These are phyloP conservation scores for Cercospora sp. DNA, from an alignment of 2,329 filamentous ascomycete genomes.

Conservation along the genomic window DNA sequence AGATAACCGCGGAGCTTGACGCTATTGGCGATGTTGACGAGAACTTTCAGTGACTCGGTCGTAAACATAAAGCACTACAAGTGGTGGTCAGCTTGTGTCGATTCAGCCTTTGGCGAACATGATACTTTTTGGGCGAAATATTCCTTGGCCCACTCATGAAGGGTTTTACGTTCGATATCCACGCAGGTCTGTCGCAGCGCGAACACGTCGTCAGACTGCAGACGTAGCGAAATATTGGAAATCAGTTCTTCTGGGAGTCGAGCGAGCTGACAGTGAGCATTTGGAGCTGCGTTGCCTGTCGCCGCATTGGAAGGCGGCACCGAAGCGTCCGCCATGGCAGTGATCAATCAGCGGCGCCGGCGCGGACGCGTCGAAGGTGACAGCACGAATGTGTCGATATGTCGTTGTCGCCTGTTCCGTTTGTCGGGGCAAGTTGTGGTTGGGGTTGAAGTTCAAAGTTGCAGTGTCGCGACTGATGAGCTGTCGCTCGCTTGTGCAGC, in stretches of 20 bases:
- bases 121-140: constrained; percentile 22
- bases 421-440: not conserved
- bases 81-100: not conserved
- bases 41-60: constrained; percentile 30
- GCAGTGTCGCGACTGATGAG: constrained; percentile 2
- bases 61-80: constrained; percentile 21
- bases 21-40: constrained; percentile 31
- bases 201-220: constrained; percentile 34
- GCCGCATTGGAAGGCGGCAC: not conserved
- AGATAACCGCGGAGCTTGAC: constrained; percentile 29
- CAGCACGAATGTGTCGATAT: not conserved
- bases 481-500: constrained; percentile 1
- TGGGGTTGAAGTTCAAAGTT: not conserved
- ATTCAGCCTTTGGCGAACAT: not conserved
- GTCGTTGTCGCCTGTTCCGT: not conserved
- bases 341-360: not conserved
- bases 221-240: constrained; percentile 29
- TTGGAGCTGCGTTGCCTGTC: not conserved
- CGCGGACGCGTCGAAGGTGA: not conserved
- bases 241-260: constrained; percentile 36
- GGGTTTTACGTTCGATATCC: constrained; percentile 29
- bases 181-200: constrained; percentile 32
- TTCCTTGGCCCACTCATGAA: constrained; percentile 35
- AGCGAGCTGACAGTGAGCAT: constrained; percentile 19
- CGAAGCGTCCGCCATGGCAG: not conserved